Conservation (phyloP, 805 yeast genomes). For the Starmerella apis region DNA sequence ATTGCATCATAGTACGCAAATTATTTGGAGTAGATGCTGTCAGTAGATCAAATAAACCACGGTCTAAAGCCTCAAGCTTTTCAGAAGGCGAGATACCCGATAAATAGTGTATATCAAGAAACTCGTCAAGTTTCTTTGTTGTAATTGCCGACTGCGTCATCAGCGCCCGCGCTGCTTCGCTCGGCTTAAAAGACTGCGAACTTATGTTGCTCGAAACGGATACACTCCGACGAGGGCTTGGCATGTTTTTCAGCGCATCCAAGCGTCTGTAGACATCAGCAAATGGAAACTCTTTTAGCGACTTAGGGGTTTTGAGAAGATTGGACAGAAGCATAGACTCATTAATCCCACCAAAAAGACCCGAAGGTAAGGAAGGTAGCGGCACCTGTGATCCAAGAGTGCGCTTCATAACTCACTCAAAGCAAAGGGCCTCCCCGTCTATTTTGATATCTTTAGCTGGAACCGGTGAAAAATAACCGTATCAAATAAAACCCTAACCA, state of each 20-base stretch:
- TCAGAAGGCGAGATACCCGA: slow-evolving; percentile 15
- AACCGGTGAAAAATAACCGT: neutral
- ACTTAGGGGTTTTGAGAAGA: slow-evolving; percentile 2
- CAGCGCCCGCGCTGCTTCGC: slow-evolving; percentile 13
- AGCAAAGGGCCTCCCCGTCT: neutral
- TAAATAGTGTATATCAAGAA: slow-evolving; percentile 20
- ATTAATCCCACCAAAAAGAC: neutral
- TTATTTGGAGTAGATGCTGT: slow-evolving; percentile 22
- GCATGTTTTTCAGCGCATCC: neutral
- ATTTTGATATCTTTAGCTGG: neutral
- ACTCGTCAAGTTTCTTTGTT: slow-evolving; percentile 22
- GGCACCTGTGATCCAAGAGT: neutral
- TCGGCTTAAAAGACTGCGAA: neutral
- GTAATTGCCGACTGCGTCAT: slow-evolving; percentile 21
- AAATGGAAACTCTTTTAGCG: slow-evolving; percentile 9
- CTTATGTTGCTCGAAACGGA: neutral
- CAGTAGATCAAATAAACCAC: slow-evolving; percentile 22
- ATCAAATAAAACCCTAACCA: neutral
- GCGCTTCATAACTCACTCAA: neutral
- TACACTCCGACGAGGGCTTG: neutral
- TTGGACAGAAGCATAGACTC: slow-evolving; percentile 3
- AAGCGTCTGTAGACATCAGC: slow-evolving; percentile 1
- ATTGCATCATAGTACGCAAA: slow-evolving; percentile 26
- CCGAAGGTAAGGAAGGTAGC: neutral
- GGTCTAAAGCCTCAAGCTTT: slow-evolving; percentile 18